Evolutionary conservation across 371 early-diverging fungal genomes (phyloP).

Genomic region (Mucor piriformis): DNA sequence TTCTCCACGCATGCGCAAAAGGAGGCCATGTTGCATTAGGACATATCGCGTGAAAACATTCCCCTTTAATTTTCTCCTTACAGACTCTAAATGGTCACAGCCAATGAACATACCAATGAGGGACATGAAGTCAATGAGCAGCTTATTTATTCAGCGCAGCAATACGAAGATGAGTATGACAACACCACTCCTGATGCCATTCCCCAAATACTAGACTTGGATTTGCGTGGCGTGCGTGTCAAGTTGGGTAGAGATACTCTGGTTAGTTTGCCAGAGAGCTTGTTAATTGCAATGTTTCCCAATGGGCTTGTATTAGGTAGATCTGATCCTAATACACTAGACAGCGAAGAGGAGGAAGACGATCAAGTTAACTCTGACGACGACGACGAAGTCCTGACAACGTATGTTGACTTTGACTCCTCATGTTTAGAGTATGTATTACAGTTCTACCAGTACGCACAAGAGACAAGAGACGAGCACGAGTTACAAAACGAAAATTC

Average conservation of each 20-base stretch:
- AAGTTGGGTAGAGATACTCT: slow-evolving; percentile 71
- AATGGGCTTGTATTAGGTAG: slow-evolving; percentile 67
- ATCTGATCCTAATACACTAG: slow-evolving; percentile 26
- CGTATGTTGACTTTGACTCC: slow-evolving; percentile 61
- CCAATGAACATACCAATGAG: neutral
- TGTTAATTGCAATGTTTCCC: slow-evolving; percentile 79
- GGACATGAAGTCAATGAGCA: neutral
- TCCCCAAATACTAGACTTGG: slow-evolving; percentile 63
- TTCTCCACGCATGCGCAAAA: too few relatives aligned
- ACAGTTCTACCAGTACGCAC: slow-evolving; percentile 49
- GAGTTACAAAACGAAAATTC: slow-evolving; percentile 18
- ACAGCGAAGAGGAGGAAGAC: slow-evolving; percentile 38
- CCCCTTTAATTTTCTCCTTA: neutral
- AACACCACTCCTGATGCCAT: slow-evolving; percentile 35
- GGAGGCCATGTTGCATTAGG: too few relatives aligned
- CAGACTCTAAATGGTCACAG: neutral
- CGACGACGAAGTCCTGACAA: slow-evolving; percentile 43
- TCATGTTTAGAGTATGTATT: slow-evolving; percentile 55
- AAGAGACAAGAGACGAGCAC: slow-evolving; percentile 11
- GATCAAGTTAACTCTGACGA: slow-evolving; percentile 52
- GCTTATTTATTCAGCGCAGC: slow-evolving; percentile 32
- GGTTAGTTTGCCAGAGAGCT: slow-evolving; percentile 68
- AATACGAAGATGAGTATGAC: slow-evolving; percentile 32
- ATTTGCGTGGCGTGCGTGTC: slow-evolving; percentile 69
- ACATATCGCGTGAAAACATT: too few relatives aligned